Conservation (phyloP, 805 yeast genomes). For the Ogataea wickerhamii region DNA sequence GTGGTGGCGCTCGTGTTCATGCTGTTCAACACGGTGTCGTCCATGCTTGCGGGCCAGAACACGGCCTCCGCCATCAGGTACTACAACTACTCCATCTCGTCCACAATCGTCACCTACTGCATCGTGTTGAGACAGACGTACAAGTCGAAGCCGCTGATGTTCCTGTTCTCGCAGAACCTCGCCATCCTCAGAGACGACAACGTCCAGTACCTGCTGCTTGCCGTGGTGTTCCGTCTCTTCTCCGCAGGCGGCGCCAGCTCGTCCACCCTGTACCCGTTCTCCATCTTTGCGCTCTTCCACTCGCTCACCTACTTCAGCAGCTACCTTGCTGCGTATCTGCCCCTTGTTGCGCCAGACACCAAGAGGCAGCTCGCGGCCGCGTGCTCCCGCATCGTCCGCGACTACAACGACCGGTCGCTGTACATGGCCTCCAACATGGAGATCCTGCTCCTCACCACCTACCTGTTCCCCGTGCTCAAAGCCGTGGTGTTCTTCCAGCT, state of each 20-base stretch:
- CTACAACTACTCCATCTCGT: constrained; percentile 43
- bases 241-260: constrained; percentile 20
- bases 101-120: constrained; percentile 55
- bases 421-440: constrained; percentile 45
- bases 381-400: constrained; percentile 33
- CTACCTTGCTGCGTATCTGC: constrained; percentile 49
- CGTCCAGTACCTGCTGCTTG: constrained; percentile 54
- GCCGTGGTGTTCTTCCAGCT: constrained; percentile 36
- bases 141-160: constrained; percentile 36
- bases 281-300: constrained; percentile 63
- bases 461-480: constrained; percentile 40
- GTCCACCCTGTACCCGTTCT: constrained; percentile 54
- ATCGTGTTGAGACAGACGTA: constrained; percentile 61
- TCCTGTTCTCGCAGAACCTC: constrained; percentile 26
- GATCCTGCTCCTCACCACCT: constrained; percentile 38
- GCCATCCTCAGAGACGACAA: constrained; percentile 51
- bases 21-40: constrained; percentile 35
- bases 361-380: constrained; percentile 27
- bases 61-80: constrained; percentile 31
- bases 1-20: constrained; percentile 44
- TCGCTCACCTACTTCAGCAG: constrained; percentile 55
- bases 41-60: constrained; percentile 38
- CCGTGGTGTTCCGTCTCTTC: constrained; percentile 36
- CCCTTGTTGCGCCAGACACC: constrained; percentile 29
- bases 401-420: constrained; percentile 42